phyloP scores from a whole-genome alignment of 2,329 filamentous ascomycete species.

The Cladophialophora immunda region DNA sequence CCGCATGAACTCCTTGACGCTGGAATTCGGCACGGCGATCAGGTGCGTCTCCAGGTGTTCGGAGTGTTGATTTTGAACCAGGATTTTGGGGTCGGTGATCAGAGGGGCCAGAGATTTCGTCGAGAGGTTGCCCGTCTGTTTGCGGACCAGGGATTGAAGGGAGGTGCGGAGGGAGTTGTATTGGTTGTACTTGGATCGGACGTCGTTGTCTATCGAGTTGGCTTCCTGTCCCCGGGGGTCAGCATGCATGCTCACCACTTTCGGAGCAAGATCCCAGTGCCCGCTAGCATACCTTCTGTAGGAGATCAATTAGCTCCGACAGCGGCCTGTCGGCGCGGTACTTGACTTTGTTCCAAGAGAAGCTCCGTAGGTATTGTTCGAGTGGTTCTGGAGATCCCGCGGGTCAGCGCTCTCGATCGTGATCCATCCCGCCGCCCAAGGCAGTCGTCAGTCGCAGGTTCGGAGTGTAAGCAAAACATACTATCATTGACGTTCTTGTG shows the following conservation, averaged over 20 bases:
- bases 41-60: conserved; percentile 98
- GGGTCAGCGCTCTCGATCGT: conserved; percentile 22
- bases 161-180: conserved; percentile 92
- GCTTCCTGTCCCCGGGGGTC: conserved; percentile 71
- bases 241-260: neutral
- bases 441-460: neutral
- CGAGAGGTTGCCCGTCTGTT: conserved; percentile 91
- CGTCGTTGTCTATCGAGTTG: conserved; percentile 90
- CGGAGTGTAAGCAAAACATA: conserved; percentile 56
- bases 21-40: conserved; percentile 81
- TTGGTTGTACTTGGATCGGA: conserved; percentile 92
- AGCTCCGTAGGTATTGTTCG: conserved; percentile 87
- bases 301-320: conserved; percentile 81
- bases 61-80: conserved; percentile 76
- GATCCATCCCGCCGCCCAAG: conserved; percentile 22
- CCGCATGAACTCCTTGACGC: conserved; percentile 86
- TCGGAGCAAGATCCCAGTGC: neutral
- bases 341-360: conserved; percentile 97
- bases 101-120: conserved; percentile 85
- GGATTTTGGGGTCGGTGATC: conserved; percentile 78
- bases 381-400: conserved; percentile 76
- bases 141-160: conserved; percentile 80
- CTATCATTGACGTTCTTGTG: conserved; percentile 96
- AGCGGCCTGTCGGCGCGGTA: conserved; percentile 93
- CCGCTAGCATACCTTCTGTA: conserved; percentile 75